Evolutionary conservation across 192 early-diverging fungal genomes (phyloP).

Genomic region (Pilaira anomala): DNA sequence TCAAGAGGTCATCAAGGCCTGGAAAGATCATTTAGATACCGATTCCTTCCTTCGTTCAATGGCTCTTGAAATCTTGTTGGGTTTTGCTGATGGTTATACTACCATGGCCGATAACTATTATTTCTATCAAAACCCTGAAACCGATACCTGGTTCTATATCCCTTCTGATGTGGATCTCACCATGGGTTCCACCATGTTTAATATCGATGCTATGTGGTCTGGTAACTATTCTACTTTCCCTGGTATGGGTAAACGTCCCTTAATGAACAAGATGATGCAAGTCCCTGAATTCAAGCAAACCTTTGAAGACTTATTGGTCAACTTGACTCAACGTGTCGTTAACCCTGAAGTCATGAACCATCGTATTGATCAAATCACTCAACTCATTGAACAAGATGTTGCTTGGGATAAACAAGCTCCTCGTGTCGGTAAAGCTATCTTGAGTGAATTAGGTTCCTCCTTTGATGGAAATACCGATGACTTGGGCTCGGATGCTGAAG

Average conservation of each 20-base stretch:
- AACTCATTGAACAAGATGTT: constrained; percentile 38
- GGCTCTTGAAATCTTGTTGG: constrained; percentile 38
- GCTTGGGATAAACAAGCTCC: constrained; percentile 34
- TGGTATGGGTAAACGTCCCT: constrained; percentile 14
- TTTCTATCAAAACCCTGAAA: constrained; percentile 39
- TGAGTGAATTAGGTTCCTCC: neutral
- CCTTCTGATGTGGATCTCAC: constrained; percentile 34
- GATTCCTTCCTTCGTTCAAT: constrained; percentile 29
- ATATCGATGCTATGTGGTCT: constrained; percentile 6
- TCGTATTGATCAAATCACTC: constrained; percentile 27
- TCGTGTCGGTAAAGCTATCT: constrained; percentile 8
- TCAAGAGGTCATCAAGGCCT: constrained; percentile 11
- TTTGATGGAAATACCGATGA: neutral
- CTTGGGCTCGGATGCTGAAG: constrained; percentile 40
- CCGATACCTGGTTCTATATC: constrained; percentile 32
- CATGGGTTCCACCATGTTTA: constrained; percentile 28
- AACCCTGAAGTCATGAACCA: constrained; percentile 30
- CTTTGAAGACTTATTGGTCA: constrained; percentile 37
- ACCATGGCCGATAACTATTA: constrained; percentile 35
- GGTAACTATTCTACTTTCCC: constrained; percentile 27
- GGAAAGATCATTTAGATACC: constrained; percentile 24
- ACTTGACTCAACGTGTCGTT: constrained; percentile 30
- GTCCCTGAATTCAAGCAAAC: constrained; percentile 30
- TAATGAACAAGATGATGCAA: constrained; percentile 36
- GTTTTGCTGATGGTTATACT: constrained; percentile 37